Base-by-base conservation (phyloP, 208 protist species). In the Phytomonas sp. region DNA sequence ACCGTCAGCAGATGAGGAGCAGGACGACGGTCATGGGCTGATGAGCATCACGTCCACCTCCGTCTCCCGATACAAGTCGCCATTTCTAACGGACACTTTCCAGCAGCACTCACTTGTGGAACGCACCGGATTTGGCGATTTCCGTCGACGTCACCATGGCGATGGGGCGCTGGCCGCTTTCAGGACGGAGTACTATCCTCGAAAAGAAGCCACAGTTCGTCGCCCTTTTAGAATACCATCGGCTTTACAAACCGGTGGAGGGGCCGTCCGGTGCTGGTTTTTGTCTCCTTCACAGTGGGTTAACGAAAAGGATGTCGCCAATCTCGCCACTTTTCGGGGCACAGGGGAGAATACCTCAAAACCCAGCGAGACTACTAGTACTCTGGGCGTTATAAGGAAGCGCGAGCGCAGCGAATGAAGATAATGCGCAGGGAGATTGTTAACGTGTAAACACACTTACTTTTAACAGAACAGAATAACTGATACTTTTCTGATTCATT, bases 241-340 rank as follows among this genome's bases (percentile, higher is more conserved):
- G 1, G 77, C 82, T 5, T 40, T 51, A 62, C 72, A 81, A 71
- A 70, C 76, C 26, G 53, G 70, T 7, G 79, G 74, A 26, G 75
- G 74, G 20, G 71, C 78, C 62, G 75, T 81, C 64, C 77, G 82
- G 32, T 70, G 67, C 60, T 82, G 76, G 73, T 93, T 93, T 62
- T 83, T 83, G 5, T 70, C 70, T 13, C 70, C 77, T 23, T 66
- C 84, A 70, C 76, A 88, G 72, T 93, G 88, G 88, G 66, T 89
- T 28, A 67, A 63, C 37, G 70, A 76, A 53, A 71, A 74, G 72
- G 85, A 93, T 61, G 87, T 86, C 78, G 81, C 84, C 13, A 67
- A 74, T 32, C n/a, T 89, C 11, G 69, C 72, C 46, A 56, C 46
- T 23, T 56, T 56, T 56, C 4, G 5, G 17, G 46, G 46, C 46